Evolutionary conservation across 306 rosid genomes (phyloP), one percentile per base, ranked within the genome.

Genomic region (Casuarina glauca): DNA sequence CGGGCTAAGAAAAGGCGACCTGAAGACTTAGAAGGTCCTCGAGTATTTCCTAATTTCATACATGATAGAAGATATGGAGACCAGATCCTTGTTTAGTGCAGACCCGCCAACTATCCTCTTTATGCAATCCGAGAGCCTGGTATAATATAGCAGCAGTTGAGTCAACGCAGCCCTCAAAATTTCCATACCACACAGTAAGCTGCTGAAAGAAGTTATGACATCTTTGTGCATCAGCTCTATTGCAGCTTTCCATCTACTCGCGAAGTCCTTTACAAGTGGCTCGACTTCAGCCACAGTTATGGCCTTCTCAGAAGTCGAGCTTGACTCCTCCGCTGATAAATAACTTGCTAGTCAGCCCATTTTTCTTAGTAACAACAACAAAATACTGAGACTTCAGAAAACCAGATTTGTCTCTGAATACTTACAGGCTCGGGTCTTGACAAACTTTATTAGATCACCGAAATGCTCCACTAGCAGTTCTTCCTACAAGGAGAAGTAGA

Each of bases 191-290:
- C 97, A 92, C 88, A 95, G 85, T 85, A 95, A 92, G 89, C 89
- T 95, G 89, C 98, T 95, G 87, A 95, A 95, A 77, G 98, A 95
- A 42, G 98, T 95, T 66, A 95, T 95, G 72, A 95, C 98, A 78
- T 95, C 98, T 85, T 92, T 95, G 88, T 95, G 98, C 98, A 95
- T 95, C 87, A 95, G 82, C 86, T 95, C 98, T 49, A 95, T 95
- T 11, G 98, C 97, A 61, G 90, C 93, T 86, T 95, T 95, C 98
- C 98, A 95, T 83, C 98, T 87, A 68, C 91, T 88, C 16, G 89
- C 98, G 78, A 95, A 95, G 84, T 95, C 98, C 88, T 95, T 95
- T 76, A 95, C 97, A 0, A 95, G 95, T 17, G 97, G 97, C 88
- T 95, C 97, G 13, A 92, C 95, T 84, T 95, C 98, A 0, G 87